Percentiles rank a stretch among this genome's conserved stretches.
Evolutionary conservation across 2,329 filamentous ascomycete genomes (phyloP).

Genomic region (Diaporthe vexans): DNA sequence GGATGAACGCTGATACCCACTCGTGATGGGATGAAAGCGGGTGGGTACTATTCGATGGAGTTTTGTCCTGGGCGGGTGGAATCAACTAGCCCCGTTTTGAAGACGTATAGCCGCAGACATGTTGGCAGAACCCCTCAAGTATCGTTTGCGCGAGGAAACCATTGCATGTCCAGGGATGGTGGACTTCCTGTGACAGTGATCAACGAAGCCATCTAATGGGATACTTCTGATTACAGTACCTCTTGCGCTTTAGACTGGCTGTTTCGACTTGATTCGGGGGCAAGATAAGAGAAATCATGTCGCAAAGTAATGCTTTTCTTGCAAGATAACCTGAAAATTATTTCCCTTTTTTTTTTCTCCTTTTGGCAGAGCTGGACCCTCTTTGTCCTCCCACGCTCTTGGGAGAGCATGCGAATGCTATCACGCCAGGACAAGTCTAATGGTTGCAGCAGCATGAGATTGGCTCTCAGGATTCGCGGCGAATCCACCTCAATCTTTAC

Average conservation of each 20-base stretch:
- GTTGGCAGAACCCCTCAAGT: neutral
- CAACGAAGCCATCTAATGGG: too few species aligned
- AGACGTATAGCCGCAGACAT: neutral
- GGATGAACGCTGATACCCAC: slow-evolving; percentile 31
- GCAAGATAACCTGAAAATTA: neutral
- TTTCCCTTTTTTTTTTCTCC: too few species aligned
- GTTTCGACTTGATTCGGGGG: too few species aligned
- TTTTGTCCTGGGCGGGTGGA: neutral
- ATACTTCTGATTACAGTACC: neutral
- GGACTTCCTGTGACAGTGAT: too few species aligned
- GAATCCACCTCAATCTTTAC: neutral
- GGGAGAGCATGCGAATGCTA: neutral
- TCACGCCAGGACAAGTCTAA: too few species aligned
- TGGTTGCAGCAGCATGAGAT: neutral
- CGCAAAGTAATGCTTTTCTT: neutral
- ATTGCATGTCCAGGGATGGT: neutral
- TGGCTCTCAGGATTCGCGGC: neutral
- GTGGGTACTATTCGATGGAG: neutral
- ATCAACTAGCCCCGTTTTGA: neutral
- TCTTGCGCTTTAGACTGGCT: neutral
- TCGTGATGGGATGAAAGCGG: neutral
- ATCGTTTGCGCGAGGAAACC: too few species aligned
- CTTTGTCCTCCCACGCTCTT: too few species aligned
- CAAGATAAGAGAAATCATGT: neutral
- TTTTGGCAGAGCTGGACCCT: neutral